Base-by-base conservation (phyloP, 805 yeast genomes). In the Candida tallmaniae region DNA sequence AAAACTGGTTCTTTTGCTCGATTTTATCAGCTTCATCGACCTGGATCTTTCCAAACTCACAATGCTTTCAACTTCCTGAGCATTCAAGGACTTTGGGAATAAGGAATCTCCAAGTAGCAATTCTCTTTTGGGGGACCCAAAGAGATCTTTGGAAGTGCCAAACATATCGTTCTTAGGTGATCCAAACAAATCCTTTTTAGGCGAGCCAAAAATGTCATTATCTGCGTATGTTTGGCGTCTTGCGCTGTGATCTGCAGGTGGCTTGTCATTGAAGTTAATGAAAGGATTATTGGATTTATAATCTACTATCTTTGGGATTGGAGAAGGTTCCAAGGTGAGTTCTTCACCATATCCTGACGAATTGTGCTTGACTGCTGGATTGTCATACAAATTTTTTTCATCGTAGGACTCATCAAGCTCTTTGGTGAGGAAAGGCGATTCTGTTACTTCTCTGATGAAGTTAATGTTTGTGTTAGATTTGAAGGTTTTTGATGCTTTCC, bases 21-120 rank as follows among this genome's bases (percentile, higher is more conserved):
- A 58, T 35, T 48, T 61, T n/a, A 70, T 53, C 0, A 87, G 79
- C 49, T 74, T 70, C 62, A 73, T 63, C 4, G 79, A 73, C 32
- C 77, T 51, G 6, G 83, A 74, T 40, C 89, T 68, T 53, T 84
- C 94, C 28, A 84, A 51, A 6, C 82, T 72, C 2, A 81, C 80
- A 38, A 84, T 84, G 29, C 84, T 78, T 44, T 80, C 84, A 8
- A 84, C 83, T 49, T 84, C 94, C 34, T 72, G 75, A 0, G 74
- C 65, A 38, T 71, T 80, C 21, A 84, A 60, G 2, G 77, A 73
- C 50, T 79, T 83, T 0, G 94, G 94, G 53, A 84, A 84, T 17
- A 83, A 54, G 0, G 78, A 75, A 36, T 82, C 72, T 3, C 73
- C 72, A 6, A 60, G 44, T 8, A 64, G 42, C 27, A 51, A 59